These are phyloP conservation scores for Diplodia intermedia DNA, from an alignment of 2,329 filamentous ascomycete genomes.

Conservation along the genomic window DNA sequence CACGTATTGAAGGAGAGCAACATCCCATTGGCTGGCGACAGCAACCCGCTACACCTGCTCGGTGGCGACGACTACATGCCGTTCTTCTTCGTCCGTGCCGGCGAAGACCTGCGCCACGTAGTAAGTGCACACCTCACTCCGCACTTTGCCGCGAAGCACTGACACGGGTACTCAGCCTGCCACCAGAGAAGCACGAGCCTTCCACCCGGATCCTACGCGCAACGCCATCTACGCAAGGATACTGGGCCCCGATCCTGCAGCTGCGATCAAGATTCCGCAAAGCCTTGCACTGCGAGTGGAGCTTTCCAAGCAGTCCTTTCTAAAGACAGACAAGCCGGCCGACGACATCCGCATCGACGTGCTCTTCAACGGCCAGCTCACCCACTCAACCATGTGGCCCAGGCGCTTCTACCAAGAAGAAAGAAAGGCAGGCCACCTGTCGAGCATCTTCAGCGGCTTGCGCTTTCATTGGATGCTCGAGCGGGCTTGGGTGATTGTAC, in stretches of 20 bases:
- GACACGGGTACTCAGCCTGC: constrained; percentile 4
- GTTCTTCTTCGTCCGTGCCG: constrained; percentile 44
- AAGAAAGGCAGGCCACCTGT: constrained; percentile 34
- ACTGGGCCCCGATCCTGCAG: neutral
- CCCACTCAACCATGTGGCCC: constrained; percentile 42
- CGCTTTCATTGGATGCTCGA: constrained; percentile 51
- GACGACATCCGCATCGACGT: constrained; percentile 56
- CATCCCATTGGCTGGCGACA: constrained; percentile 41
- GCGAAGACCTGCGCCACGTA: constrained; percentile 33
- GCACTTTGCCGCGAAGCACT: neutral
- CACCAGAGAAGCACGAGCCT: neutral
- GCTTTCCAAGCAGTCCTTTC: constrained; percentile 41
- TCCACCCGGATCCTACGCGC: constrained; percentile 11
- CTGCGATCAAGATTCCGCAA: constrained; percentile 33
- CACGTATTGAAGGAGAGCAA: constrained; percentile 39
- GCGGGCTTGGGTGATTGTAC: constrained; percentile 54
- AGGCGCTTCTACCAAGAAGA: constrained; percentile 37
- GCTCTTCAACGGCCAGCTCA: constrained; percentile 55
- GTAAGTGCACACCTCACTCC: constrained; percentile 1
- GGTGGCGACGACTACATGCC: constrained; percentile 36
- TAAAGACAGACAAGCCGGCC: constrained; percentile 32
- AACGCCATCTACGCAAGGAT: constrained; percentile 15
- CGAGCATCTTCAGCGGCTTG: constrained; percentile 49
- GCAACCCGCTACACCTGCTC: constrained; percentile 40
- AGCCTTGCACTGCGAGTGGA: constrained; percentile 44